Conservation (phyloP, 2,329 filamentous ascomycete genomes). For the Scorias spongiosa region DNA sequence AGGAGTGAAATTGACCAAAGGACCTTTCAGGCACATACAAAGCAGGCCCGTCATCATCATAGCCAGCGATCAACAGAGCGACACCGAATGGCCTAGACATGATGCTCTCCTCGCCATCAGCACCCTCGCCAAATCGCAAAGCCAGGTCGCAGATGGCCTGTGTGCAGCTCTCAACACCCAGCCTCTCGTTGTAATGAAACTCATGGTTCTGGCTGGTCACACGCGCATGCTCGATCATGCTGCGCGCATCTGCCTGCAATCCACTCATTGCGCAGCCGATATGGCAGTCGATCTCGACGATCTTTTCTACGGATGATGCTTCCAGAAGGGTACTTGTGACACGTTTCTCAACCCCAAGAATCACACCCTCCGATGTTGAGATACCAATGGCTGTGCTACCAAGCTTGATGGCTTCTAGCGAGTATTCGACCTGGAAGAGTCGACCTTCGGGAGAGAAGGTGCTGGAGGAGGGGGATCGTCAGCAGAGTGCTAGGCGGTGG, state of each 20-base stretch:
- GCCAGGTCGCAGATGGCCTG: conserved; percentile 97
- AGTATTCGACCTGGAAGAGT: conserved; percentile 99
- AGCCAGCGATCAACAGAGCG: conserved; percentile 87
- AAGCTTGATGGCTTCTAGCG: conserved; percentile 98
- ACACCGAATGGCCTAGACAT: conserved; percentile 97
- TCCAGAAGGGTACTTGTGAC: conserved; percentile 95
- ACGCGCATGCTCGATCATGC: conserved; percentile 91
- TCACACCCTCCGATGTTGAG: conserved; percentile 84
- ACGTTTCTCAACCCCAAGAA: conserved; percentile 96
- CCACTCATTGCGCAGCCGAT: conserved; percentile 98
- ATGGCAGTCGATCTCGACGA: conserved; percentile 97
- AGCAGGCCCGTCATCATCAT: conserved; percentile 91
- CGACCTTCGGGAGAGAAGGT: conserved; percentile 99
- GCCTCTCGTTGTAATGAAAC: conserved; percentile 94
- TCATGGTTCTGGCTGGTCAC: conserved; percentile 94
- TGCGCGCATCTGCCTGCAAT: conserved; percentile 90
- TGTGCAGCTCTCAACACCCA: conserved; percentile 93
- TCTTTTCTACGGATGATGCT: conserved; percentile 97
- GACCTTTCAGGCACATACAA: conserved; percentile 37
- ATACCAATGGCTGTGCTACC: conserved; percentile 95
- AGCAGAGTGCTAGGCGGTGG: no score
- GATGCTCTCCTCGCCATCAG: conserved; percentile 83
- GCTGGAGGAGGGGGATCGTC: conserved; percentile 31
- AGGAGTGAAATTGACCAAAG: background rate
- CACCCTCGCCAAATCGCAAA: conserved; percentile 89